phyloP scores from a whole-genome alignment of 2,329 filamentous ascomycete genomes.

The Botrytis pseudocinerea region DNA sequence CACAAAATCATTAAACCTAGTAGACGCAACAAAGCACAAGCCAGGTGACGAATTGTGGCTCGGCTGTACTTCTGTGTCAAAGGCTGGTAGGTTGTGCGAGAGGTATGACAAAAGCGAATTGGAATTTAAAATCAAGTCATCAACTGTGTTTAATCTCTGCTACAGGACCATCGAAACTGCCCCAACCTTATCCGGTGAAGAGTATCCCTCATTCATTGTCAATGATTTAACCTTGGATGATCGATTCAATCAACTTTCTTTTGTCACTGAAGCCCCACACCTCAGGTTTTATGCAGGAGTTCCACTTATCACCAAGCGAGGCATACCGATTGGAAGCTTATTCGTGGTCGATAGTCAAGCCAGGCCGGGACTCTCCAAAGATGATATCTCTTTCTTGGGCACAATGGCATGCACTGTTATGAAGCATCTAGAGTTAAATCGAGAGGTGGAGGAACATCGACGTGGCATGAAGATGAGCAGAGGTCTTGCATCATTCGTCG shows the following conservation, averaged over 20 bases:
- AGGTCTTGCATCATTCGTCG: slow-evolving; percentile 56
- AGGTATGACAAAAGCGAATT: slow-evolving; percentile 30
- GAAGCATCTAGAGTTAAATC: slow-evolving; percentile 60
- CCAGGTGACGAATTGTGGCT: slow-evolving; percentile 41
- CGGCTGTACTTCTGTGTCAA: slow-evolving; percentile 37
- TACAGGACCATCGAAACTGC: slow-evolving; percentile 36
- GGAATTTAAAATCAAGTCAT: not conserved
- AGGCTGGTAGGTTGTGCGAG: slow-evolving; percentile 40
- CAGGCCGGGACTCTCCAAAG: slow-evolving; percentile 50
- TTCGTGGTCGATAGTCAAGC: slow-evolving; percentile 59
- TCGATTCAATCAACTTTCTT: slow-evolving; percentile 37
- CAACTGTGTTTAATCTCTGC: slow-evolving; percentile 6
- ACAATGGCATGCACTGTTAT: slow-evolving; percentile 58
- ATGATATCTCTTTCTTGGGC: slow-evolving; percentile 56
- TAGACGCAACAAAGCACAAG: slow-evolving; percentile 35
- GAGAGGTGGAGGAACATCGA: slow-evolving; percentile 54
- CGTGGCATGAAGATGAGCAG: slow-evolving; percentile 56
- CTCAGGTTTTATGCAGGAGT: slow-evolving; percentile 40
- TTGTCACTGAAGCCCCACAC: slow-evolving; percentile 36
- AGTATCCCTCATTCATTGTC: slow-evolving; percentile 40
- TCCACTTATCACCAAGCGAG: slow-evolving; percentile 40
- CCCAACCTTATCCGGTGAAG: slow-evolving; percentile 26
- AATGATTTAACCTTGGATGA: slow-evolving; percentile 38
- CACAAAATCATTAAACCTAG: slow-evolving; percentile 47
- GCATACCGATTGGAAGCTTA: slow-evolving; percentile 56